Base-by-base conservation (phyloP, 202 grass and related monocot species). In the Zoysia matrella region DNA sequence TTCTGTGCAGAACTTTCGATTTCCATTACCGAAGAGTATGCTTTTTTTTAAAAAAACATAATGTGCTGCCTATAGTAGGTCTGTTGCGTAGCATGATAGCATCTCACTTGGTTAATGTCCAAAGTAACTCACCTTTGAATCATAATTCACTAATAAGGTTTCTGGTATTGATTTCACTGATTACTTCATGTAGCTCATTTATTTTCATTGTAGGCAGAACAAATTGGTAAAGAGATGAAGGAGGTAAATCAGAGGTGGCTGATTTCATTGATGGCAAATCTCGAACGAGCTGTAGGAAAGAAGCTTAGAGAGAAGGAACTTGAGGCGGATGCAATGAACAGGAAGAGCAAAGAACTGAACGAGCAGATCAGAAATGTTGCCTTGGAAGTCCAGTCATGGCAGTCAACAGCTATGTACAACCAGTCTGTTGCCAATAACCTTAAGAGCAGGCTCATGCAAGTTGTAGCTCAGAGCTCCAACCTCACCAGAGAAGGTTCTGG, bases 271-370 rank as follows among this genome's bases (percentile, higher is more conserved):
- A 30, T 30, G 22, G 22, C 22, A 30, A 30, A 30, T 30, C 22
- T 30, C 22, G 22, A 30, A 30, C 22, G 22, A 30, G 22, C 36
- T 12, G 78, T 88, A 45, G 86, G 86, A 42, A 91, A 88, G 79
- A 88, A 83, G 69, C 82, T 86, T 64, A 43, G 51, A 68, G 90
- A 92, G 72, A 92, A 86, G 71, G 90, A 92, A 45, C 71, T 86
- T 1, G 83, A 92, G 76, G 67, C 83, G 11, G 86, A 86, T 65
- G 71, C 84, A 2, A 73, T 92, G 79, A 89, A 80, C 78, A 89
- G 53, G 72, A 92, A 81, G 76, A 84, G 84, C 52, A 88, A 77
- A 72, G 83, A 89, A 30, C 22, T 30, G 22, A 30, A 30, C 22
- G 22, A 30, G 22, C 22, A 30, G 22, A 30, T 30, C 22, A 81